A percentile compares a stretch with the other conserved stretches of the same genome.
phyloP scores from a whole-genome alignment of 2,329 filamentous ascomycete species.

The Salinomyces thailandicus region DNA sequence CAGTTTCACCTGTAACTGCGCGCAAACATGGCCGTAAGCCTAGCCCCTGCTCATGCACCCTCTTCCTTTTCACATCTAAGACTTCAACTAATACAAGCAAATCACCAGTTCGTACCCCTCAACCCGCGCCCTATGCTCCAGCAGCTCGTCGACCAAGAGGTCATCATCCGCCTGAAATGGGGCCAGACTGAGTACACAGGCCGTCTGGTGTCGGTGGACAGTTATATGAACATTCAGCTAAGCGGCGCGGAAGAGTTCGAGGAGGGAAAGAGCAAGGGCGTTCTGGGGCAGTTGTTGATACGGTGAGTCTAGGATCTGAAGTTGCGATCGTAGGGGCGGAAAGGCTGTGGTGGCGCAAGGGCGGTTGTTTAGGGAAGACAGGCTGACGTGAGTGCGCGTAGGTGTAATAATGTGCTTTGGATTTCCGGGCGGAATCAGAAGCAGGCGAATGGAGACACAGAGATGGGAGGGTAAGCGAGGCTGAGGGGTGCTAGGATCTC shows the following conservation, averaged over 20 bases:
- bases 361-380: background rate
- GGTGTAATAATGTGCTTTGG: constrained; percentile 97
- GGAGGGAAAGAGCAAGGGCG: constrained; percentile 72
- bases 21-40: too few relatives aligned
- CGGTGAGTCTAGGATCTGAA: constrained; percentile 48
- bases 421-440: constrained; percentile 45
- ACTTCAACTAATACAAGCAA: too few relatives aligned
- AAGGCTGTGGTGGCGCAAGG: background rate
- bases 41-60: too few relatives aligned
- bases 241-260: constrained; percentile 86
- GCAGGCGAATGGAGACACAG: constrained; percentile 26
- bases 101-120: constrained; percentile 72
- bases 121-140: constrained; percentile 97
- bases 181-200: constrained; percentile 96
- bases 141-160: constrained; percentile 82
- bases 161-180: constrained; percentile 94
- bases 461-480: constrained; percentile 27
- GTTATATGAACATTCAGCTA: constrained; percentile 98
- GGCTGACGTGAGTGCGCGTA: constrained; percentile 25
- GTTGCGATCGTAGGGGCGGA: constrained; percentile 1
- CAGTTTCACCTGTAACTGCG: too few relatives aligned
- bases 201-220: constrained; percentile 81
- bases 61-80: too few relatives aligned
- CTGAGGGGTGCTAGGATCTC: too few relatives aligned
- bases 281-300: constrained; percentile 84